Evolutionary conservation across 2,329 filamentous ascomycete genomes (phyloP), one percentile per base, ranked within the genome.

Genomic region (Fusarium xylarioides): DNA sequence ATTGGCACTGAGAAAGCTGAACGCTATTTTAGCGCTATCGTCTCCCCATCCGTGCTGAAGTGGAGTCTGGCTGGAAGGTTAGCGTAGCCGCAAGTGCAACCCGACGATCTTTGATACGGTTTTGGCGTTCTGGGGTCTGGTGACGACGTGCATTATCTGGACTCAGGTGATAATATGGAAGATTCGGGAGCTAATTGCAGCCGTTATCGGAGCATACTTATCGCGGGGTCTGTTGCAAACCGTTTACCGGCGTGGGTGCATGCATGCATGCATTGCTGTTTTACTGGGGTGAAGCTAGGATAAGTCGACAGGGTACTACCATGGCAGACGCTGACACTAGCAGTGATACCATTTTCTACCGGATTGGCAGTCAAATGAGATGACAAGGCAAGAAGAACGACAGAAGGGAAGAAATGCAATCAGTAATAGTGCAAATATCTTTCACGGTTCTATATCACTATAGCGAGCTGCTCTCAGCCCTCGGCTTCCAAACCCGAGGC

Each of bases 31-130:
- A 49, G 63, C 38, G 42, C 32, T 32, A n/a, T 38, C 15, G 14
- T 34, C 23, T 42, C 40, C 44, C 30, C 50, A 63, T n/a, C 37
- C 34, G 30, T 63, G 38, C 40, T 53, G 11, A 44, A 6, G n/a
- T 34, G n/a, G 32, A 19, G n/a, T 12, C 4, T 11, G 1, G 11
- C 7, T 16, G 14, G 35, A 11, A 42, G 47, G 66, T 63, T 68
- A 68, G 66, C 64, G 56, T 63, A 68, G 49, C 64, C 64, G 54
- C 59, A 49, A 44, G 37, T 10, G 7, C 18, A 34, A 37, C 35
- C n/a, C 28, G n/a, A 38, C 15, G 37, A 60, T 60, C 57, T 34
- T 54, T 28, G 47, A 60, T 55, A 35, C 11, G 35, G 38, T 11
- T 60, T 35, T 40, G 15, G 23, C 4, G 11, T 2, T 42, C 10